These are phyloP conservation scores for Sutorius australiensis DNA, from an alignment of 768 basidiomycete species.

Conservation along the genomic window DNA sequence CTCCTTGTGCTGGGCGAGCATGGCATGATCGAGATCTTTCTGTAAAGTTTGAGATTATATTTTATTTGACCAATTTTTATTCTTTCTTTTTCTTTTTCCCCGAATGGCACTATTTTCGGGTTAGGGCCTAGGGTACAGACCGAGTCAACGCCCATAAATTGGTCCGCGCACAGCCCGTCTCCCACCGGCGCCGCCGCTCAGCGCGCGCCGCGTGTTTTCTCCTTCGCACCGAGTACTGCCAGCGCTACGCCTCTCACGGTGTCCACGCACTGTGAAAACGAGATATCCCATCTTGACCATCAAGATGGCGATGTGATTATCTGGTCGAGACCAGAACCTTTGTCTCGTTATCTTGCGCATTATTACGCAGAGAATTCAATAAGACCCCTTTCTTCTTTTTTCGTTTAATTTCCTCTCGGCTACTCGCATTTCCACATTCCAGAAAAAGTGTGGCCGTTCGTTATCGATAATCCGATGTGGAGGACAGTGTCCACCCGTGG, in stretches of 20 bases:
- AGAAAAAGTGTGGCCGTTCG: constrained; percentile 4
- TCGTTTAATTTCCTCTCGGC: constrained; percentile 11
- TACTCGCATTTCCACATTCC: constrained; percentile 4
- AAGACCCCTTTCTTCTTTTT: neutral
- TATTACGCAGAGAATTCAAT: constrained; percentile 11
- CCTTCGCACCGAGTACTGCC: neutral
- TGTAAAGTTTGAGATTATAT: neutral
- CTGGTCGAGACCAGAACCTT: neutral
- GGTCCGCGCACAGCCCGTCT: constrained; percentile 11
- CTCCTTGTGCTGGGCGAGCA: neutral
- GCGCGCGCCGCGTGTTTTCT: constrained; percentile 23
- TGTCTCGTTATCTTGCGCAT: neutral
- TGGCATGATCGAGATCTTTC: constrained; percentile 14
- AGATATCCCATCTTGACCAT: neutral
- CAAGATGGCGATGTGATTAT: neutral
- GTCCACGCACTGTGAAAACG: neutral
- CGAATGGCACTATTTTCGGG: constrained; percentile 17
- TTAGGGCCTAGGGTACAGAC: constrained; percentile 29
- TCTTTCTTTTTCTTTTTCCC: neutral
- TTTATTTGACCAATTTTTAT: neutral
- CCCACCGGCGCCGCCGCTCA: constrained; percentile 10
- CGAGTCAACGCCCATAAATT: neutral
- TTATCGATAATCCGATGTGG: constrained; percentile 17
- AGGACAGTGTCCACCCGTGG: neutral
- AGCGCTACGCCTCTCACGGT: neutral